A percentile compares a stretch with the other conserved stretches of the same genome.
phyloP scores from a whole-genome alignment of 2,329 filamentous ascomycete genomes.

The Sclerotinia trifoliorum region DNA sequence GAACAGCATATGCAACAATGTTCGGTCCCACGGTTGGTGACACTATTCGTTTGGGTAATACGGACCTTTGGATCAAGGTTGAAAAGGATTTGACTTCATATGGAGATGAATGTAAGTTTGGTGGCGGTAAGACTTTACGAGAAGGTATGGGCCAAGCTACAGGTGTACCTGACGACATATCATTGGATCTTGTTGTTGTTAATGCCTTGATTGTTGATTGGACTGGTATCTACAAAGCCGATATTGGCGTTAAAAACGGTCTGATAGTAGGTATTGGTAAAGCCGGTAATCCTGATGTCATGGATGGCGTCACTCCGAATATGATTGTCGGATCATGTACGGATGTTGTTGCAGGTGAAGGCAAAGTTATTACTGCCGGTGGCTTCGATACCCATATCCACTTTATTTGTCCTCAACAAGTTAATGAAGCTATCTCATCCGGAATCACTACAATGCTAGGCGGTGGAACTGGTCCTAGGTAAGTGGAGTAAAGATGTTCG shows the following conservation, averaged over 20 bases:
- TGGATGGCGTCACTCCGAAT: slow-evolving; percentile 77
- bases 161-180: slow-evolving; percentile 68
- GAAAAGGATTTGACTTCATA: slow-evolving; percentile 83
- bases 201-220: slow-evolving; percentile 91
- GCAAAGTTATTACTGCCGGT: slow-evolving; percentile 86
- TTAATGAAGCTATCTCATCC: slow-evolving; percentile 75
- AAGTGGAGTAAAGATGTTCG: slow-evolving; percentile 18
- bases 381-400: slow-evolving; percentile 91
- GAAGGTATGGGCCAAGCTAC: slow-evolving; percentile 96
- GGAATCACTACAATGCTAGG: slow-evolving; percentile 90
- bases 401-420: slow-evolving; percentile 93
- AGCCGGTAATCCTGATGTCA: slow-evolving; percentile 94
- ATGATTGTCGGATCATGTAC: slow-evolving; percentile 86
- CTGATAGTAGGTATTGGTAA: slow-evolving; percentile 88
- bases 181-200: slow-evolving; percentile 80
- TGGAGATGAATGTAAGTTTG: slow-evolving; percentile 93
- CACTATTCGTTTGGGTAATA: slow-evolving; percentile 74
- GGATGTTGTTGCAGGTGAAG: slow-evolving; percentile 87
- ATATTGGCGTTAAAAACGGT: slow-evolving; percentile 89
- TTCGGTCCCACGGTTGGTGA: slow-evolving; percentile 92
- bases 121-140: slow-evolving; percentile 87
- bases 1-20: slow-evolving; percentile 79
- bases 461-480: slow-evolving; percentile 89
- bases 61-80: slow-evolving; percentile 86
- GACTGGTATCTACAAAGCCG: slow-evolving; percentile 92